A percentile compares a stretch with the other conserved stretches of the same genome.
These are phyloP conservation scores for Nitzschia putrida DNA, from an alignment of 108 stramenopile genomes.

Conservation along the genomic window DNA sequence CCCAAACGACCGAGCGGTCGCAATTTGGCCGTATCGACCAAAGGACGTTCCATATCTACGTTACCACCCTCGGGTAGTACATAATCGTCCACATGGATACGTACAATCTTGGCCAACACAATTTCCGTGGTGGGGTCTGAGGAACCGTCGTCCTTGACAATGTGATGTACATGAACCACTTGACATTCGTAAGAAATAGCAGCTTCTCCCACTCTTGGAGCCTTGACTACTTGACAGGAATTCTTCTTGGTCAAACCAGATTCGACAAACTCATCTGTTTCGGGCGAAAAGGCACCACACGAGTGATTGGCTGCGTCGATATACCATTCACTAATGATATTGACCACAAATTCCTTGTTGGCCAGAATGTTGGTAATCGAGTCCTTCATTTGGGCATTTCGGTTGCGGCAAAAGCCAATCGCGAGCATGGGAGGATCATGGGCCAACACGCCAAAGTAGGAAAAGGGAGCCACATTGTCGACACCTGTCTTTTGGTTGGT, in stretches of 20 bases:
- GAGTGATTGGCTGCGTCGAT: slow-evolving; percentile 39
- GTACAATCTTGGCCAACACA: slow-evolving; percentile 32
- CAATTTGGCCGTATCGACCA: slow-evolving; percentile 28
- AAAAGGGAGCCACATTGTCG: slow-evolving; percentile 35
- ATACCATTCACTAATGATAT: slow-evolving; percentile 37
- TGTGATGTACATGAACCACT: slow-evolving; percentile 22
- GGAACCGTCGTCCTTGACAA: background rate
- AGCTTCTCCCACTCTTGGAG: slow-evolving; percentile 29
- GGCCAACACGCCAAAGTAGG: slow-evolving; percentile 31
- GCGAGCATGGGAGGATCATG: slow-evolving; percentile 43
- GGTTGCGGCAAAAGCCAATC: slow-evolving; percentile 35
- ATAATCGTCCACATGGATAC: slow-evolving; percentile 26
- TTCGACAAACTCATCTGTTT: slow-evolving; percentile 25
- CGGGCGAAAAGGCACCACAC: slow-evolving; percentile 24
- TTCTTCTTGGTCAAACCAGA: slow-evolving; percentile 22
- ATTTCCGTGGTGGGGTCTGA: slow-evolving; percentile 26
- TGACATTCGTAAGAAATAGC: slow-evolving; percentile 29
- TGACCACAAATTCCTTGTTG: slow-evolving; percentile 22
- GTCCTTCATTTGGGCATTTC: slow-evolving; percentile 25
- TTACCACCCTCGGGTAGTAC: background rate
- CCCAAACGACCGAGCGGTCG: slow-evolving; percentile 30
- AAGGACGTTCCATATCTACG: slow-evolving; percentile 2
- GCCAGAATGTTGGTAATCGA: slow-evolving; percentile 26
- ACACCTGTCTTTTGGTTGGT: slow-evolving; percentile 13
- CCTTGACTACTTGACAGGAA: slow-evolving; percentile 18